A percentile compares a stretch with the other conserved stretches of the same genome.
phyloP scores from a whole-genome alignment of 2,329 filamentous ascomycete genomes.

The Penicillium digitatum region DNA sequence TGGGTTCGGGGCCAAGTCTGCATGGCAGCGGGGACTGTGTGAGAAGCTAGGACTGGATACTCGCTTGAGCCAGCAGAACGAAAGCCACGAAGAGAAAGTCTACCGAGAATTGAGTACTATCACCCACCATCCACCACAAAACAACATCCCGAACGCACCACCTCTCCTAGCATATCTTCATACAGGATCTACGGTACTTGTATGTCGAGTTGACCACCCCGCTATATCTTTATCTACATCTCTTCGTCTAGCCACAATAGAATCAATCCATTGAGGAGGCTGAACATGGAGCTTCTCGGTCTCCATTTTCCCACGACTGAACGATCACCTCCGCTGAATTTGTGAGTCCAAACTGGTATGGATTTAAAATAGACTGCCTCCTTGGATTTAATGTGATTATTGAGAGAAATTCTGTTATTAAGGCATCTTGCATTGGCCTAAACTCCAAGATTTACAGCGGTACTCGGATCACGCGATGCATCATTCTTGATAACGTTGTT shows the following conservation, averaged over 20 bases:
- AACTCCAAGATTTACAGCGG: neutral
- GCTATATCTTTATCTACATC: neutral
- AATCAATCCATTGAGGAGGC: neutral
- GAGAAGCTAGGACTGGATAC: neutral
- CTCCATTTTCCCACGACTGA: neutral
- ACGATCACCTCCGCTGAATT: neutral
- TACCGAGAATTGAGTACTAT: neutral
- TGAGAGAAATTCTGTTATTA: neutral
- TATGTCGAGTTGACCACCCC: neutral
- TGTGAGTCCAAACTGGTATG: neutral
- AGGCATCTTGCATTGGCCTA: slow-evolving; percentile 1
- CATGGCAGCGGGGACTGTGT: neutral
- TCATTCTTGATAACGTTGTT: neutral
- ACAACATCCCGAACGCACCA: neutral
- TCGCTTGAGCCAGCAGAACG: neutral
- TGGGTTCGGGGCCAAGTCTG: neutral
- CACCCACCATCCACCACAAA: neutral
- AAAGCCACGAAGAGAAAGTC: neutral
- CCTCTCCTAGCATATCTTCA: neutral
- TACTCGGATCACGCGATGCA: neutral
- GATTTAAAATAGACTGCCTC: neutral
- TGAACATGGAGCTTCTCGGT: neutral
- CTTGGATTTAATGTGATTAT: neutral
- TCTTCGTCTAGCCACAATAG: neutral
- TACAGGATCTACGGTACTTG: neutral